These are phyloP conservation scores for Magnusiomyces fungicola DNA, from an alignment of 1,139 yeast species.

Conservation along the genomic window DNA sequence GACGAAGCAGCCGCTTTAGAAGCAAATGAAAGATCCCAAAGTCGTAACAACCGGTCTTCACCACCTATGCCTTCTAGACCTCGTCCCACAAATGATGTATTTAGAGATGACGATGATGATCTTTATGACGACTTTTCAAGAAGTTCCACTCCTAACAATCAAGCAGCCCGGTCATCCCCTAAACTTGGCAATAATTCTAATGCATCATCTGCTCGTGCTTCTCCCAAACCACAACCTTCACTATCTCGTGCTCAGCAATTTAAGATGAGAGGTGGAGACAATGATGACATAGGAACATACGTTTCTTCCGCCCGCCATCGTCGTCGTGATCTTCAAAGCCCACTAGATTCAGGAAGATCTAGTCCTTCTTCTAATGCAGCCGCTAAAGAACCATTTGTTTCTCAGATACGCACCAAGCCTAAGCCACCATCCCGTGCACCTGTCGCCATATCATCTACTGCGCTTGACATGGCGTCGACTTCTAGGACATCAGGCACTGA, in stretches of 20 bases:
- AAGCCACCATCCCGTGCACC: background rate
- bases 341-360: conserved; percentile 16
- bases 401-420: conserved; percentile 9
- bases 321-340: conserved; percentile 8
- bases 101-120: conserved; percentile 14
- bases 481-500: conserved; percentile 53
- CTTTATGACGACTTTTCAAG: conserved; percentile 7
- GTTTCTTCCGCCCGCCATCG: conserved; percentile 24
- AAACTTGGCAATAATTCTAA: background rate
- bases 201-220: background rate
- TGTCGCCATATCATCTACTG: conserved; percentile 26
- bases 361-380: background rate
- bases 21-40: too few species aligned
- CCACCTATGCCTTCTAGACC: background rate
- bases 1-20: conserved; percentile 16
- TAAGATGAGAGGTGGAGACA: conserved; percentile 14
- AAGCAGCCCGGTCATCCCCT: background rate
- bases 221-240: background rate
- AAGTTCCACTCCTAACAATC: conserved; percentile 5
- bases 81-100: background rate
- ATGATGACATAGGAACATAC: conserved; percentile 22
- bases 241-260: conserved; percentile 17
- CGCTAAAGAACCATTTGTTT: conserved; percentile 1
- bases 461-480: conserved; percentile 46
- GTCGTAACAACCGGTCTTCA: too few species aligned